Percentiles rank a stretch among this genome's conserved stretches.
These are phyloP conservation scores for Tranzscheliella williamsii DNA, from an alignment of 1,284 basidiomycete species.

Conservation along the genomic window DNA sequence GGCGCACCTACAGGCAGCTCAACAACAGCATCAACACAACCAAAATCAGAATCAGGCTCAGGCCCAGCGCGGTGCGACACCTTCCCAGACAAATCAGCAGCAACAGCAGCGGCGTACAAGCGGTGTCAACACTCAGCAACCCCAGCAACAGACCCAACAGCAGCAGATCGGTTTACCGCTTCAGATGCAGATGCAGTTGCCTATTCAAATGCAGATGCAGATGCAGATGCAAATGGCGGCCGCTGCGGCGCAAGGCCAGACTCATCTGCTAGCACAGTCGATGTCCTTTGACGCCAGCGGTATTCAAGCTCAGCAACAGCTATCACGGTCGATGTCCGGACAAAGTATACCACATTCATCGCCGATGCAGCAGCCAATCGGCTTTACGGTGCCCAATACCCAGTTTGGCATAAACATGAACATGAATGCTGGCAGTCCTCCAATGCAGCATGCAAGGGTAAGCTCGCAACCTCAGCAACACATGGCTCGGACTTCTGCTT, in stretches of 20 bases:
- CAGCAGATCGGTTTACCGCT: slow-evolving; percentile 33
- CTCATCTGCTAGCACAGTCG: slow-evolving; percentile 18
- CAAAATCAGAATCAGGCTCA: too few species aligned
- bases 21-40: slow-evolving; percentile 18
- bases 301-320: slow-evolving; percentile 31
- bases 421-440: slow-evolving; percentile 31
- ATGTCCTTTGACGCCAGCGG: slow-evolving; percentile 36
- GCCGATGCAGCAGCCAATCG: slow-evolving; percentile 31
- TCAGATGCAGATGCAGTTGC: slow-evolving; percentile 35
- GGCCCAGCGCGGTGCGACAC: not conserved
- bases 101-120: slow-evolving; percentile 20
- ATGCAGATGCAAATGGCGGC: slow-evolving; percentile 42
- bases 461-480: slow-evolving; percentile 42
- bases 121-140: slow-evolving; percentile 6
- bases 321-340: slow-evolving; percentile 25
- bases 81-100: slow-evolving; percentile 3
- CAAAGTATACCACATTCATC: slow-evolving; percentile 34
- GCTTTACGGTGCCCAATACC: slow-evolving; percentile 23
- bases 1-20: slow-evolving; percentile 25
- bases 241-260: slow-evolving; percentile 35
- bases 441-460: slow-evolving; percentile 40
- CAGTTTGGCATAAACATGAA: slow-evolving; percentile 38
- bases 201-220: slow-evolving; percentile 41
- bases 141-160: slow-evolving; percentile 22
- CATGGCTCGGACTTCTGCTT: slow-evolving; percentile 22